Evolutionary conservation across 805 yeast genomes (phyloP).

Genomic region (Komagataella pastoris): DNA sequence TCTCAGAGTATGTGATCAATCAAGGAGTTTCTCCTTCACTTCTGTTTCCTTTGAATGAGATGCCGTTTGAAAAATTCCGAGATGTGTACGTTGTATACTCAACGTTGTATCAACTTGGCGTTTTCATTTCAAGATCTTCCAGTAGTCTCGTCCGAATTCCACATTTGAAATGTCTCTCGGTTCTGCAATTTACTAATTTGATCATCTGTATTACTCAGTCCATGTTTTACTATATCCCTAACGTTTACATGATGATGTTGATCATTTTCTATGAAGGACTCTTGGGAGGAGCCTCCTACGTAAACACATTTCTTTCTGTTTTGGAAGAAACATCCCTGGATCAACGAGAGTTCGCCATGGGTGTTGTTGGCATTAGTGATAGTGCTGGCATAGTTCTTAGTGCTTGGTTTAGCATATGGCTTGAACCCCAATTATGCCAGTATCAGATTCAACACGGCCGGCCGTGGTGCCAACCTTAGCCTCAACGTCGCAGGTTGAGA

Average conservation of each 20-base stretch:
- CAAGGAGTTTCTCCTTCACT: conserved; percentile 89
- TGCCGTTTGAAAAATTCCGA: conserved; percentile 60
- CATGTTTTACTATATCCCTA: conserved; percentile 37
- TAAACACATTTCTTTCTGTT: conserved; percentile 74
- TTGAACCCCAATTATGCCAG: conserved; percentile 62
- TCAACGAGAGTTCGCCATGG: conserved; percentile 68
- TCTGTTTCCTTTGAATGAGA: conserved; percentile 55
- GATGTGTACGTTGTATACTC: conserved; percentile 90
- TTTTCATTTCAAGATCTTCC: conserved; percentile 81
- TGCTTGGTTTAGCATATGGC: conserved; percentile 58
- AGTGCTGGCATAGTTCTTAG: conserved; percentile 77
- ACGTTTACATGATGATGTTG: conserved; percentile 46
- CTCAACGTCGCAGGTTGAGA: conserved; percentile 1
- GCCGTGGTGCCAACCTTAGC: conserved; percentile 57
- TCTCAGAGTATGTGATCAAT: conserved; percentile 79
- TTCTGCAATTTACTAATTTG: conserved; percentile 57
- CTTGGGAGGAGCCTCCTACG: conserved; percentile 83
- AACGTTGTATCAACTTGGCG: conserved; percentile 83
- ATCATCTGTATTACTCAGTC: conserved; percentile 51
- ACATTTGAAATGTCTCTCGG: conserved; percentile 45
- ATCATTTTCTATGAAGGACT: conserved; percentile 79
- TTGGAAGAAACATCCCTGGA: conserved; percentile 37
- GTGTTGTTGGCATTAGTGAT: conserved; percentile 75
- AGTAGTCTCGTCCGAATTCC: conserved; percentile 48
- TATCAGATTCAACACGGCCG: conserved; percentile 63